Evolutionary conservation across 768 basidiomycete genomes (phyloP).

Genomic region (Leccinum barrowsii): DNA sequence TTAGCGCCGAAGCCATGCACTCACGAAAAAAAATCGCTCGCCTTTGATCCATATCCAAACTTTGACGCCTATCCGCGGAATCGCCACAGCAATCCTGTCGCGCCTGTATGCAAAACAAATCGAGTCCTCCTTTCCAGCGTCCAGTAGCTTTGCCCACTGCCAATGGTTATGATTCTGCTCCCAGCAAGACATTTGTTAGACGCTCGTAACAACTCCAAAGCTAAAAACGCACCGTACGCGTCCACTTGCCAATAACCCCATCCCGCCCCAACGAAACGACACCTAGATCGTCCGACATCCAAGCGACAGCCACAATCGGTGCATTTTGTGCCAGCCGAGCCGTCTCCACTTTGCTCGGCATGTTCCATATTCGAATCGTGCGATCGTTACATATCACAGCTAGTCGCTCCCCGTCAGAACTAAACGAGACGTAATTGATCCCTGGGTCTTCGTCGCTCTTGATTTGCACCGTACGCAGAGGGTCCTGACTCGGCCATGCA

Average conservation of each 20-base stretch:
- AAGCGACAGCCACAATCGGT: slow-evolving; percentile 46
- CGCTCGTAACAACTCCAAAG: neutral
- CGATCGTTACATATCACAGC: slow-evolving; percentile 60
- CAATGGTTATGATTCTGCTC: slow-evolving; percentile 47
- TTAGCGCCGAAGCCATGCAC: neutral
- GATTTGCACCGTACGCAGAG: slow-evolving; percentile 36
- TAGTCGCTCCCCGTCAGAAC: slow-evolving; percentile 50
- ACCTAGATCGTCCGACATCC: slow-evolving; percentile 58
- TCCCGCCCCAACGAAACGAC: slow-evolving; percentile 56
- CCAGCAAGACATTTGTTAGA: neutral
- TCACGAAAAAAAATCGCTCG: slow-evolving; percentile 18
- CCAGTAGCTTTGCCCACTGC: slow-evolving; percentile 54
- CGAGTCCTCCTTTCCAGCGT: slow-evolving; percentile 44
- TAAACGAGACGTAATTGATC: slow-evolving; percentile 48
- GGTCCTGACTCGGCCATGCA: slow-evolving; percentile 48
- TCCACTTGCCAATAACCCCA: slow-evolving; percentile 60
- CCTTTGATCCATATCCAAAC: slow-evolving; percentile 64
- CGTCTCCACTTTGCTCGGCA: slow-evolving; percentile 43
- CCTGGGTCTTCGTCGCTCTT: slow-evolving; percentile 46
- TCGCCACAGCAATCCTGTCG: slow-evolving; percentile 61
- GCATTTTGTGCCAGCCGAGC: slow-evolving; percentile 54
- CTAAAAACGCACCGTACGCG: slow-evolving; percentile 42
- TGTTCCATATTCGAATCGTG: slow-evolving; percentile 64
- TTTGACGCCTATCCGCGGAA: slow-evolving; percentile 55
- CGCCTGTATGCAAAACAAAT: slow-evolving; percentile 52